Evolutionary conservation across 805 yeast species (phyloP).

Genomic region (Suhomyces faveliae): DNA sequence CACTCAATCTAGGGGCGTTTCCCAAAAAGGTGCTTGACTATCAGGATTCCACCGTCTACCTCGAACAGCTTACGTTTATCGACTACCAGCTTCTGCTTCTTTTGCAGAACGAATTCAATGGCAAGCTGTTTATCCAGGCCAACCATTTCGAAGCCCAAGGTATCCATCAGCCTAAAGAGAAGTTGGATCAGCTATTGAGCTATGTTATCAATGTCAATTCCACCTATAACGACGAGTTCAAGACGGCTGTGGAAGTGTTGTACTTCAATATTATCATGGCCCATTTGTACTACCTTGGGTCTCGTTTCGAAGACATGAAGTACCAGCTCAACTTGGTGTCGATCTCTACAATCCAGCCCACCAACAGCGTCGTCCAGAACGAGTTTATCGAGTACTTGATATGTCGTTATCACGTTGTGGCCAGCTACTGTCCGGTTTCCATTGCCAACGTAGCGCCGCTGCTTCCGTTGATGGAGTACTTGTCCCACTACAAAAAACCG

Average conservation of each 20-base stretch:
- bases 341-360: background rate
- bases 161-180: conserved; percentile 14
- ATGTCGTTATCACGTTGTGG: conserved; percentile 33
- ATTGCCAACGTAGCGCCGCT: conserved; percentile 16
- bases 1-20: conserved; percentile 31
- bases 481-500: conserved; percentile 13
- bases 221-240: conserved; percentile 22
- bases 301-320: conserved; percentile 22
- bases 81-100: conserved; percentile 39
- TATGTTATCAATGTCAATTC: conserved; percentile 26
- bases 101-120: conserved; percentile 28
- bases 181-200: conserved; percentile 24
- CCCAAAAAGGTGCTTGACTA: conserved; percentile 34
- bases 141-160: conserved; percentile 8
- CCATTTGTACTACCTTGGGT: conserved; percentile 33
- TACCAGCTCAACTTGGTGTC: conserved; percentile 13
- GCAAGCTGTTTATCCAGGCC: conserved; percentile 21
- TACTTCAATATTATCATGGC: conserved; percentile 33
- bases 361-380: conserved; percentile 8
- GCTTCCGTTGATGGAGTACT: conserved; percentile 31
- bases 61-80: conserved; percentile 34
- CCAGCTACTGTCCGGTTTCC: conserved; percentile 18
- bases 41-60: conserved; percentile 32
- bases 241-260: conserved; percentile 29
- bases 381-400: conserved; percentile 32